Percentiles rank a stretch among this genome's conserved stretches.
phyloP scores from a whole-genome alignment of 139 green algal species.

The Chlamydomonas schloesseri region DNA sequence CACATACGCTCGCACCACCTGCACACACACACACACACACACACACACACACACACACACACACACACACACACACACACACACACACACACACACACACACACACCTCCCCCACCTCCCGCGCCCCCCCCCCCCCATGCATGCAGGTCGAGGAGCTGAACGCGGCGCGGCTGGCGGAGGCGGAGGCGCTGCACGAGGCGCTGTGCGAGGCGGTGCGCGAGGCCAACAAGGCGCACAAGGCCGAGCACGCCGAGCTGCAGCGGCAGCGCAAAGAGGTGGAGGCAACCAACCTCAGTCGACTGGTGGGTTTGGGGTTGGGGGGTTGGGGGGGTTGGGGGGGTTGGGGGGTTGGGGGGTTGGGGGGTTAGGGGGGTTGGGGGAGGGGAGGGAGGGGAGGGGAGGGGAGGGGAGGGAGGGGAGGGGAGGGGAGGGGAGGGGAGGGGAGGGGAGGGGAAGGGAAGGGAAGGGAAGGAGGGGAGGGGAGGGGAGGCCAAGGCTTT shows the following conservation, averaged over 20 bases:
- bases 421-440: not conserved
- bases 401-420: not conserved
- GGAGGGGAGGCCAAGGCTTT: no score
- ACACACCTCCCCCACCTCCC: not conserved
- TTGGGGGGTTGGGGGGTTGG: not conserved
- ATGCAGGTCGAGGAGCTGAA: constrained; percentile 46
- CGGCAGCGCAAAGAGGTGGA: constrained; percentile 47
- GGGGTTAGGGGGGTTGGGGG: not conserved
- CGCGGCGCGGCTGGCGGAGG: constrained; percentile 45
- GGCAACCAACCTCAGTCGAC: constrained; percentile 35
- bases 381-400: no score
- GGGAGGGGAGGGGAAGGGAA: no score
- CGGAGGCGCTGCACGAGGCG: constrained; percentile 37
- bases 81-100: no score
- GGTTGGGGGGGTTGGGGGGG: not conserved
- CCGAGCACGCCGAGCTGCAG: constrained; percentile 36
- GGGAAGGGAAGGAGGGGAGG: no score
- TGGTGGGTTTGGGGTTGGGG: not conserved
- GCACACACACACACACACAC: no score
- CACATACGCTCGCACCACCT: no score
- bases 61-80: no score
- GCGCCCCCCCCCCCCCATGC: not conserved
- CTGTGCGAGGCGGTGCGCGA: constrained; percentile 32
- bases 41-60: no score
- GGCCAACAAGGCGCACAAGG: constrained; percentile 35